Evolutionary conservation across 139 green algal species (phyloP).

Genomic region (Micromonas pusilla): DNA sequence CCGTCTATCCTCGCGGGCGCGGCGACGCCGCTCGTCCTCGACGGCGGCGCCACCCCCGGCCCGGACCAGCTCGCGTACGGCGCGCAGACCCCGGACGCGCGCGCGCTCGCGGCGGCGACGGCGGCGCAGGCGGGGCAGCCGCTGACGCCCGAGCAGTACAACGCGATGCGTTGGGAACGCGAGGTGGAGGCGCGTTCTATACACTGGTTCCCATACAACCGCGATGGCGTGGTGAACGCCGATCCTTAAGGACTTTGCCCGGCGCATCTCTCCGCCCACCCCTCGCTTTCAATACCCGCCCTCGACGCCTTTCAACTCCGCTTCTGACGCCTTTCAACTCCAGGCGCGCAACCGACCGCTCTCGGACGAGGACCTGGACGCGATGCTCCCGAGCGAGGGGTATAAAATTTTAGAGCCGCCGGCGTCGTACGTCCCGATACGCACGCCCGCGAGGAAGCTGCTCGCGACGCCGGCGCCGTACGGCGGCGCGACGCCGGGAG

Average conservation of each 20-base stretch:
- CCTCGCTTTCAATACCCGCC: too few relatives aligned
- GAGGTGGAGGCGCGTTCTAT: conserved; percentile 93
- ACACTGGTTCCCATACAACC: too few relatives aligned
- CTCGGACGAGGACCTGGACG: conserved; percentile 90
- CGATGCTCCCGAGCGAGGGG: conserved; percentile 81
- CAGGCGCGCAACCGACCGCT: conserved; percentile 82
- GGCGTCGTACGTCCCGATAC: conserved; percentile 81
- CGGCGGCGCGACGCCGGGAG: conserved; percentile 54
- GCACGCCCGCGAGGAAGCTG: conserved; percentile 86
- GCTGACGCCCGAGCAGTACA: conserved; percentile 75
- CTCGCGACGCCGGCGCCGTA: conserved; percentile 84
- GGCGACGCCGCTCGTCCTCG: neutral
- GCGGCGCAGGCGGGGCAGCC: conserved; percentile 32
- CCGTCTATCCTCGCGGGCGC: neutral
- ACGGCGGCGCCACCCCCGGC: neutral
- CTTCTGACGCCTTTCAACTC: too few relatives aligned
- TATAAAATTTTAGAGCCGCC: conserved; percentile 81
- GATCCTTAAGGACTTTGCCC: too few relatives aligned
- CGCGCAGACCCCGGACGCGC: neutral
- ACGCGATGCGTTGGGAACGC: conserved; percentile 57
- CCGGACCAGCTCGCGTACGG: conserved; percentile 7
- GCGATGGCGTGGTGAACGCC: too few relatives aligned
- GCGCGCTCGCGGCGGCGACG: conserved; percentile 41
- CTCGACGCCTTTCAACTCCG: too few relatives aligned
- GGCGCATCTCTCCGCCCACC: too few relatives aligned